These are phyloP conservation scores for Yamadazyma laniorum DNA, from an alignment of 805 yeast genomes.

Conservation along the genomic window DNA sequence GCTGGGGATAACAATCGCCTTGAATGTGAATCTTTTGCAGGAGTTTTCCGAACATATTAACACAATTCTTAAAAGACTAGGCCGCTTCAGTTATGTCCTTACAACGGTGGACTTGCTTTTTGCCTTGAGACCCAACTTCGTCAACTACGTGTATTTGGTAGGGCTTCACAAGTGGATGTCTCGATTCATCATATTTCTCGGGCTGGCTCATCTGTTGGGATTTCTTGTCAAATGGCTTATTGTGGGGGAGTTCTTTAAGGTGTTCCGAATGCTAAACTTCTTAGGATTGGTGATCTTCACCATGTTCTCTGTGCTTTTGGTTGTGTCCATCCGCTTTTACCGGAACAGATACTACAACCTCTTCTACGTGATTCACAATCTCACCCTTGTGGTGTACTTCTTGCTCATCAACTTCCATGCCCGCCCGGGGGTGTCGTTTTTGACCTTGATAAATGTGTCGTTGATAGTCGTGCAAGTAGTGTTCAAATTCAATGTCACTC, in stretches of 20 bases:
- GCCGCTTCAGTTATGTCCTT: slow-evolving; percentile 58
- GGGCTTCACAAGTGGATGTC: slow-evolving; percentile 72
- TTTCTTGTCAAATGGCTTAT: slow-evolving; percentile 49
- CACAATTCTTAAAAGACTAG: slow-evolving; percentile 50
- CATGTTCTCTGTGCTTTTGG: slow-evolving; percentile 32
- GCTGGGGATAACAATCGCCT: slow-evolving; percentile 1
- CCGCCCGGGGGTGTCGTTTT: slow-evolving; percentile 56
- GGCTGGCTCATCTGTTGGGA: slow-evolving; percentile 51
- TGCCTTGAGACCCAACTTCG: slow-evolving; percentile 51
- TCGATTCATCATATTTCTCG: slow-evolving; percentile 48
- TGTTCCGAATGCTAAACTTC: slow-evolving; percentile 41
- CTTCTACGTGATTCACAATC: slow-evolving; percentile 59
- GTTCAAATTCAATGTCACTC: slow-evolving; percentile 24
- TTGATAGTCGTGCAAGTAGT: slow-evolving; percentile 37
- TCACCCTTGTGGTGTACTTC: slow-evolving; percentile 46
- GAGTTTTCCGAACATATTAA: slow-evolving; percentile 17
- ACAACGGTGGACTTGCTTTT: slow-evolving; percentile 57
- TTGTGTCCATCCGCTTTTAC: slow-evolving; percentile 48
- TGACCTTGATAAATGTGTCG: slow-evolving; percentile 16
- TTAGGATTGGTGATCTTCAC: slow-evolving; percentile 50
- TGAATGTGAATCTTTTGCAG: slow-evolving; percentile 1
- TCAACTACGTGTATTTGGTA: slow-evolving; percentile 50
- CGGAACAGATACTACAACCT: slow-evolving; percentile 49
- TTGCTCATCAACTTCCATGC: slow-evolving; percentile 58
- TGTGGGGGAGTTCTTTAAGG: slow-evolving; percentile 33